Base-by-base conservation (phyloP, 345 rosid genomes). In the Salix brachista region DNA sequence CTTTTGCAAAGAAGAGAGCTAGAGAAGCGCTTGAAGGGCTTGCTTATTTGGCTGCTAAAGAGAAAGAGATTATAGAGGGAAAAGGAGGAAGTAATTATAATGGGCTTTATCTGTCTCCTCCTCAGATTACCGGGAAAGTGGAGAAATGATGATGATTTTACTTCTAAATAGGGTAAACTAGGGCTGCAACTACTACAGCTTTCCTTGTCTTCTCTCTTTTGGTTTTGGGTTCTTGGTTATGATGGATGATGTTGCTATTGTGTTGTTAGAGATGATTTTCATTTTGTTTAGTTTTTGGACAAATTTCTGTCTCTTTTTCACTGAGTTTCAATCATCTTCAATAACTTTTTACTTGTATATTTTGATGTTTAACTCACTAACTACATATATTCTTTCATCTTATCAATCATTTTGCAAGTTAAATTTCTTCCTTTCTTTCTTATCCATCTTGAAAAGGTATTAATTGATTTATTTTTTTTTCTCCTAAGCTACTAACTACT, bases 11-110 rank as follows among this genome's bases (percentile, higher is more conserved):
- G 90, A 44, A 77, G 78, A 81, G 74, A 75, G 92, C 92, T 65
- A 78, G 75, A 64, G 86, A 78, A 48, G 89, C 92, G 28, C 74
- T 89, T 54, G 84, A 75, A 77, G 69, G 77, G 74, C 85, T 89
- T 75, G 83, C 85, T 23, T 77, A 74, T 67, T 28, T 89, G 78
- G 79, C 68, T 6, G 50, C 81, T 12, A 73, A 76, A 50, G 77
- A 82, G 42, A 78, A 37, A 12, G 68, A 81, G 16, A 56, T 34
- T 8, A 68, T 39, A 10, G 69, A 17, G 37, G 71, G 70, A 67
- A 32, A 11, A 10, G 74, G 48, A 32, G 58, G 58, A 41, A 25
- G n/a, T 7, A n/a, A 19, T 41, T 41, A 41, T 30, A 26, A 48
- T 70, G 73, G 26, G 41, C 10, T 70, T 13, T 28, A 48, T 28